These are phyloP conservation scores for Eustoma russellianum DNA, from an alignment of 257 asterid species.

Conservation along the genomic window DNA sequence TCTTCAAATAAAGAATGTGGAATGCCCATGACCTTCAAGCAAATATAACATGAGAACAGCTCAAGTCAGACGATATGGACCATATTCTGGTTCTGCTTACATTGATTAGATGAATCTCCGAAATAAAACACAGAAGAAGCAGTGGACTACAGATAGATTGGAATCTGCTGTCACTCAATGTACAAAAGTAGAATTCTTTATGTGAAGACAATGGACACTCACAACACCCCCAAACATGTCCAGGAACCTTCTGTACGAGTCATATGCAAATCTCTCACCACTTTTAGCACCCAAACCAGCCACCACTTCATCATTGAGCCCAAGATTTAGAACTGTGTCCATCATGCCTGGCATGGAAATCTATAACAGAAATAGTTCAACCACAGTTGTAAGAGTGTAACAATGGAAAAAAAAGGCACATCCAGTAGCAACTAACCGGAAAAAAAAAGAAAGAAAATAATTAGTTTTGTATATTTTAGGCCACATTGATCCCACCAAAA, in stretches of 20 bases:
- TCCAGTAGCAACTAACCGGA: no score
- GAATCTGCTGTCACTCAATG: no score
- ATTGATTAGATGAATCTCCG: no score
- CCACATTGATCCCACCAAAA: no score
- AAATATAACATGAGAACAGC: not conserved
- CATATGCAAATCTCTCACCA: constrained; percentile 90
- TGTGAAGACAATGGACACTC: constrained; percentile 18
- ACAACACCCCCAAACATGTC: constrained; percentile 98
- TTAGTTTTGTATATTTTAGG: no score
- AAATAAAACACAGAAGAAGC: no score
- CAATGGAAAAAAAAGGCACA: no score
- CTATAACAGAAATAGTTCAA: constrained; percentile 19
- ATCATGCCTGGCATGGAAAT: constrained; percentile 99
- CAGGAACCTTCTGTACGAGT: constrained; percentile 78
- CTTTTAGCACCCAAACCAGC: constrained; percentile 80
- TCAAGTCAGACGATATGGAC: not conserved
- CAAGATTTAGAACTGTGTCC: constrained; percentile 96
- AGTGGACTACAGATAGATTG: no score
- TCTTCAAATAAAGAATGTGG: constrained; percentile 78
- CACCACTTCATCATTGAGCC: constrained; percentile 80
- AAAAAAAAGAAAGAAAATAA: no score
- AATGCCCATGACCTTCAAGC: constrained; percentile 77
- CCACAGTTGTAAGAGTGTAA: no score
- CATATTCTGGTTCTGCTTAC: no score
- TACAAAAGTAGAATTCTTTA: not conserved